Percentiles rank a stretch among this genome's conserved stretches.
Evolutionary conservation across 306 rosid species (phyloP).

Genomic region (Vigna mungo): DNA sequence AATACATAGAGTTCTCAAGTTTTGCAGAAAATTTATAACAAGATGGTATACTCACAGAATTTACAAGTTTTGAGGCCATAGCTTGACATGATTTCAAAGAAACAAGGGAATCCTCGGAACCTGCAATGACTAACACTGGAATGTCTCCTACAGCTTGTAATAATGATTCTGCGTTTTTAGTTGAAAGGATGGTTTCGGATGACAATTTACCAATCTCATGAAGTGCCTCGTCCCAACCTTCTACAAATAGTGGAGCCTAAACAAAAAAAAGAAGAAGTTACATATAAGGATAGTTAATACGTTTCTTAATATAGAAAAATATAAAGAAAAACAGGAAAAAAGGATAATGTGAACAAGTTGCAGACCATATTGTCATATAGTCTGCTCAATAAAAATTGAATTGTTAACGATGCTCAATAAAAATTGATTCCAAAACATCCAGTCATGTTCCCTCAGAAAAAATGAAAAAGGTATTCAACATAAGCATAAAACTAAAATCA

Average conservation of each 20-base stretch:
- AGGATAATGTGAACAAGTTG: neutral
- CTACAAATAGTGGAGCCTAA: constrained; percentile 85
- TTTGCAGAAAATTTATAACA: constrained; percentile 4
- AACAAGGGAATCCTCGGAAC: constrained; percentile 84
- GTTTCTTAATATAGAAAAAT: neutral
- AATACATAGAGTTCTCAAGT: constrained; percentile 2
- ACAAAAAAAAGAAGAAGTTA: constrained; percentile 25
- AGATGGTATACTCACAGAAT: constrained; percentile 67
- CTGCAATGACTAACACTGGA: constrained; percentile 77
- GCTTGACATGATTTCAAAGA: constrained; percentile 77
- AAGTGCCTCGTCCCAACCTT: constrained; percentile 95
- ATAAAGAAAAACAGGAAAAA: neutral
- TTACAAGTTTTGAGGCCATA: constrained; percentile 84
- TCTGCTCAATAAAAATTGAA: neutral
- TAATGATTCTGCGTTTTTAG: constrained; percentile 70
- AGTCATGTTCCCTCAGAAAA: neutral
- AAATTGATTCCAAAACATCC: constrained; percentile 15
- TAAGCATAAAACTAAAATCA: neutral
- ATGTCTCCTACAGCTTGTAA: constrained; percentile 68
- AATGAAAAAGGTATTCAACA: constrained; percentile 1
- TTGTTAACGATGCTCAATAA: neutral
- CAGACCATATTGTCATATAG: neutral
- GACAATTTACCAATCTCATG: constrained; percentile 97
- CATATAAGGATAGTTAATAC: constrained; percentile 6
- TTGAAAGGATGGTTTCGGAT: constrained; percentile 68